These are phyloP conservation scores for Bipolaris gigantea DNA, from an alignment of 2,329 filamentous ascomycete species.

Conservation along the genomic window DNA sequence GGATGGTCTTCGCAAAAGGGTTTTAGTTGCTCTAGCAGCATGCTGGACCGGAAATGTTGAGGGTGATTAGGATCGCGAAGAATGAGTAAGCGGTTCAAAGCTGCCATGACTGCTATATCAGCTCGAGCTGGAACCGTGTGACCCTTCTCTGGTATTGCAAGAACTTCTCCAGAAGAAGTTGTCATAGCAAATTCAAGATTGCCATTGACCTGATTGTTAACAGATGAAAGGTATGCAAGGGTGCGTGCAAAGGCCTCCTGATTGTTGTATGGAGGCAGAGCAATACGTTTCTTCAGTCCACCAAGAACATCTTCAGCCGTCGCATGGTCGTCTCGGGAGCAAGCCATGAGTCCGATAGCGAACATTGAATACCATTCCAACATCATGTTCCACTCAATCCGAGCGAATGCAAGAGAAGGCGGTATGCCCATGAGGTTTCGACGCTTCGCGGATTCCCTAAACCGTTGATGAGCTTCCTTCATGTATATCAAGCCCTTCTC, in stretches of 20 bases:
- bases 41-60: constrained; percentile 58
- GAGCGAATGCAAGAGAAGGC: constrained; percentile 25
- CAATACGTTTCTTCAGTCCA: constrained; percentile 26
- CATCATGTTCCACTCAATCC: constrained; percentile 66
- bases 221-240: constrained; percentile 71
- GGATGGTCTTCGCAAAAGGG: constrained; percentile 68
- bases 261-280: constrained; percentile 48
- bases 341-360: constrained; percentile 70
- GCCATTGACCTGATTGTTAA: constrained; percentile 76
- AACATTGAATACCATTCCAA: constrained; percentile 70
- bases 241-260: constrained; percentile 55
- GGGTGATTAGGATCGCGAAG: constrained; percentile 44
- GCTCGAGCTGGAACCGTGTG: constrained; percentile 32
- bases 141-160: constrained; percentile 53
- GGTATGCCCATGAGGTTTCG: constrained; percentile 24
- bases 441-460: constrained; percentile 43
- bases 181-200: constrained; percentile 68
- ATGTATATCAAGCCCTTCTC: constrained; percentile 61
- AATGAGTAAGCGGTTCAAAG: constrained; percentile 54
- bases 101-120: constrained; percentile 52
- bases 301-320: constrained; percentile 31
- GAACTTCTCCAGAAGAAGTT: constrained; percentile 64
- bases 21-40: constrained; percentile 67
- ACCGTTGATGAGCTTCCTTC: constrained; percentile 58
- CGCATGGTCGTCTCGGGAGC: constrained; percentile 70